Percentiles rank a stretch among this genome's conserved stretches.
Evolutionary conservation across 768 basidiomycete species (phyloP).

Genomic region (Naganishia vishniacii): DNA sequence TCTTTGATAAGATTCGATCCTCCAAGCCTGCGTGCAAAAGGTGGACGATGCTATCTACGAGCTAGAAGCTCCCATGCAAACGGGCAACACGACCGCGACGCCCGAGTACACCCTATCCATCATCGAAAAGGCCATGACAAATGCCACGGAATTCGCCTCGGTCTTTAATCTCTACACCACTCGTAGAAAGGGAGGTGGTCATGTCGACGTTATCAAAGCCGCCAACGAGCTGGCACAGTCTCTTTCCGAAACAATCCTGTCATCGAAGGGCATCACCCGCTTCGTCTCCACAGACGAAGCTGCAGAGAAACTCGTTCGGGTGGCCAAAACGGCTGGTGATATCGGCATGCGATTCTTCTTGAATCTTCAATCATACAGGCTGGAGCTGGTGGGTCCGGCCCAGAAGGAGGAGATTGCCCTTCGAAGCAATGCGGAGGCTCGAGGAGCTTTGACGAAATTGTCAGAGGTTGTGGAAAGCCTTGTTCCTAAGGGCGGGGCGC

Average conservation of each 20-base stretch:
- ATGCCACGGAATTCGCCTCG: slow-evolving; percentile 91
- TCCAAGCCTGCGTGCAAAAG: slow-evolving; percentile 93
- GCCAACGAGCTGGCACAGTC: slow-evolving; percentile 95
- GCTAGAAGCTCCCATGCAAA: slow-evolving; percentile 88
- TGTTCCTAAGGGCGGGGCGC: slow-evolving; percentile 68
- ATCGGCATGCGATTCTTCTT: slow-evolving; percentile 86
- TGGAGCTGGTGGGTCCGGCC: slow-evolving; percentile 64
- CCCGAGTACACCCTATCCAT: slow-evolving; percentile 97
- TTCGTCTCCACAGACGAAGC: slow-evolving; percentile 85
- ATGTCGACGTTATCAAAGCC: slow-evolving; percentile 96
- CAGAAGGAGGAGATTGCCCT: slow-evolving; percentile 81
- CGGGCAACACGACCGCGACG: slow-evolving; percentile 92
- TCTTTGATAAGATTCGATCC: slow-evolving; percentile 69
- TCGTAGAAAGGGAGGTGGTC: slow-evolving; percentile 75
- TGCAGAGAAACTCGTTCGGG: slow-evolving; percentile 76
- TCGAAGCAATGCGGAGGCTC: slow-evolving; percentile 80
- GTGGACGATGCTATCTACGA: slow-evolving; percentile 97
- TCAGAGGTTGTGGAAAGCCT: slow-evolving; percentile 81
- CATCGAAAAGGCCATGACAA: slow-evolving; percentile 93
- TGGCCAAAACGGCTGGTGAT: slow-evolving; percentile 82
- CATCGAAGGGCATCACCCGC: slow-evolving; percentile 91
- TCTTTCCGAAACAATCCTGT: slow-evolving; percentile 81
- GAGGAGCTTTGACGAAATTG: slow-evolving; percentile 72
- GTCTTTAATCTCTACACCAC: slow-evolving; percentile 85
- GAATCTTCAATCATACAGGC: slow-evolving; percentile 90